Base-by-base conservation (phyloP, 768 basidiomycete species). In the Leccinum aurantiacum region DNA sequence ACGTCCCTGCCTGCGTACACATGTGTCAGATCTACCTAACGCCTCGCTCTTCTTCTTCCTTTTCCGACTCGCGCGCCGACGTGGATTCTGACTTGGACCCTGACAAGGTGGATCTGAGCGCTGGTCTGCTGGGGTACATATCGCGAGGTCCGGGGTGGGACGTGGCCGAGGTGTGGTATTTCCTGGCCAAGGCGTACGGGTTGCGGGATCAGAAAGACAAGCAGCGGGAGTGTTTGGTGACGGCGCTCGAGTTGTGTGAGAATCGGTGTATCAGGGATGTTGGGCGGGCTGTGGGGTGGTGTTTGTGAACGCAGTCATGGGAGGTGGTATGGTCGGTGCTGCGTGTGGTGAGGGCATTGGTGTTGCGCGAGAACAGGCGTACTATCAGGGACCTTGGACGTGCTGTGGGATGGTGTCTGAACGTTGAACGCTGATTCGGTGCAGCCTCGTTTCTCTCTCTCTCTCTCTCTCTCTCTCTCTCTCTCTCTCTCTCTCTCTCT, bases 131-230 rank as follows among this genome's bases (percentile, higher is more conserved):
- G 27, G 83, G 83, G 1, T 85, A 90, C 63, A 69, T 94, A 52
- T 91, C 93, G 0, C 84, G 85, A 44, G 91, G 90, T 1, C 77
- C 79, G 0, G 96, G 89, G 11, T 98, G 95, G 94, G 89, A 97
- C 71, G 83, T 90, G 2, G 85, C 95, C 0, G 96, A 98, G 71
- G 95, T 91, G 25, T 99, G 96, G 96, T 96, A 90, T 73, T 91
- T 87, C 71, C 80, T 98, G 14, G 91, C 88, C 6, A 92, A 88
- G 67, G 89, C 88, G 24, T 90, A 90, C 67, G 86, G 88, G 52
- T 69, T 87, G 64, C 92, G 91, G 67, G 88, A 83, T 2, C 81
- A 88, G 54, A 84, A 82, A 62, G 87, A 86, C 54, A 78, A 84
- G 53, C 90, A 91, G 67, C 79, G 83, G 57, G 91, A 95, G 71